Base-by-base conservation (phyloP, 306 rosid species). In the Prunus mira region DNA sequence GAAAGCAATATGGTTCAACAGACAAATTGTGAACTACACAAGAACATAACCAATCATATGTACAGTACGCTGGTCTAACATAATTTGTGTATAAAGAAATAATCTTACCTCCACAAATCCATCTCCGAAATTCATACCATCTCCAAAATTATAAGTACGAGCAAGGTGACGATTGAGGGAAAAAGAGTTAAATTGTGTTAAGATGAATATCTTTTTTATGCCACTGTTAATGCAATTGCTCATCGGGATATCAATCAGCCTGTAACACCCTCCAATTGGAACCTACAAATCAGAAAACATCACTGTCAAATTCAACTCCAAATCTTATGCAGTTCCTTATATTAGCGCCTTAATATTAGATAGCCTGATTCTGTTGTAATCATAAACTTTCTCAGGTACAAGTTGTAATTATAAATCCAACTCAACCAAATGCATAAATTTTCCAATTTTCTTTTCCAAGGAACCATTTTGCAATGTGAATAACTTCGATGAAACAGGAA, bases 221-320 rank as follows among this genome's bases (percentile, higher is more conserved):
- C 96, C 96, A 78, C 98, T 90, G 43, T 91, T 94, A 83, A 94
- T 91, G 88, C 98, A 91, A 57, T 91, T 94, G 76, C 98, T 94
- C 98, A 94, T 91, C 0, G 98, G 98, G 63, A 91, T 82, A 85
- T 94, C 98, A 38, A 93, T 91, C 75, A 94, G 88, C 75, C 98
- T 88, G 79, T 91, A 94, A 78, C 93, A 87, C 66, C 98, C 98
- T 74, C 98, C 98, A 10, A 94, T 86, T 0, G 98, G 98, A 83
- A 94, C 98, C 96, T 90, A 87, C 51, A 88, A 76, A 80, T 13
- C 65, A 55, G 30, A 58, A 46, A 57, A 30, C 3, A 46, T 32
- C 51, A 46, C 38, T 12, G 24, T 3, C 18, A 34, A 52, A 54
- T 19, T 61, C 28, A 60, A 46, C 64, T 34, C 22, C 58, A 49